These are phyloP conservation scores for Misopates orontium DNA, from an alignment of 257 asterid genomes.

Conservation along the genomic window DNA sequence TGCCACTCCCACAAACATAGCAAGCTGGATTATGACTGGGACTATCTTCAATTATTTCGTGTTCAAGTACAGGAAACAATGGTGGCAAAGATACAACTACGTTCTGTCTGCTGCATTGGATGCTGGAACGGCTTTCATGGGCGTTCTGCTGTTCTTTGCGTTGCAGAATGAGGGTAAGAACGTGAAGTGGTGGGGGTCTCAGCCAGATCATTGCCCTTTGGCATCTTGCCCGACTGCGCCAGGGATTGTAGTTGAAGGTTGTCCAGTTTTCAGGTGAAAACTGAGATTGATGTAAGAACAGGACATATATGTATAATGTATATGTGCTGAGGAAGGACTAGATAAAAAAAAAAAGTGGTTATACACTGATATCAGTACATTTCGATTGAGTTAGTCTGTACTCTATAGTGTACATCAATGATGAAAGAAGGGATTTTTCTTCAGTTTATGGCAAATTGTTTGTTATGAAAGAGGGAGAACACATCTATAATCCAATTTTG, in stretches of 20 bases:
- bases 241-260: conserved; percentile 66
- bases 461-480: too few species aligned
- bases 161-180: conserved; percentile 68
- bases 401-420: too few species aligned
- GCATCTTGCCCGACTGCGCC: conserved; percentile 94
- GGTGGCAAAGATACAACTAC: conserved; percentile 93
- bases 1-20: conserved; percentile 91
- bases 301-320: background rate
- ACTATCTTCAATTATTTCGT: conserved; percentile 78
- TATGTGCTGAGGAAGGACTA: background rate
- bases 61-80: conserved; percentile 67
- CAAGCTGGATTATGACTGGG: conserved; percentile 86
- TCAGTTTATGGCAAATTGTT: too few species aligned
- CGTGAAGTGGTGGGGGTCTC: conserved; percentile 89
- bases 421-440: too few species aligned
- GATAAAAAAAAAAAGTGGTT: background rate
- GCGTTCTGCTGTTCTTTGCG: conserved; percentile 70
- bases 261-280: conserved; percentile 68
- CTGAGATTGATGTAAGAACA: too few species aligned
- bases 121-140: conserved; percentile 98
- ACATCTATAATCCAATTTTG: too few species aligned
- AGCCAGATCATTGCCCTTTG: conserved; percentile 83
- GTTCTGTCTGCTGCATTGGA: conserved; percentile 90
- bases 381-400: too few species aligned
- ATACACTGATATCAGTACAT: too few species aligned